phyloP scores from a whole-genome alignment of 257 asterid genomes.

The Jacaranda copaia region DNA sequence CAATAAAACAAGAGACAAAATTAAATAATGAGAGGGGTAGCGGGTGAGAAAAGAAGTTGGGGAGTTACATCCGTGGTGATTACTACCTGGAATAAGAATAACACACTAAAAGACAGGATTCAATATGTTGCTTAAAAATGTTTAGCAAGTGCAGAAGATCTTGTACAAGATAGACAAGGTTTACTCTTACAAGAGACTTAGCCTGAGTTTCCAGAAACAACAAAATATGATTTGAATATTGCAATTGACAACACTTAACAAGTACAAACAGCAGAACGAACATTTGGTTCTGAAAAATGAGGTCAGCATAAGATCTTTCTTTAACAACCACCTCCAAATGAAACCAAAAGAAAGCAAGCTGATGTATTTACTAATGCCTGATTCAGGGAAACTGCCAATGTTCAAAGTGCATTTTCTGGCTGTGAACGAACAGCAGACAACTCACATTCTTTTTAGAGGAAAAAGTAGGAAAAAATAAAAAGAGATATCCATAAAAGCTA shows the following conservation, averaged over 20 bases:
- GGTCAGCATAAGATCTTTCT: background rate
- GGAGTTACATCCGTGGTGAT: background rate
- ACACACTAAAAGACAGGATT: background rate
- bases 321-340: background rate
- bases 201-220: conserved; percentile 14
- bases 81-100: conserved; percentile 26
- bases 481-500: conserved; percentile 14
- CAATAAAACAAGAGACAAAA: background rate
- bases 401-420: background rate
- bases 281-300: background rate
- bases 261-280: background rate
- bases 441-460: background rate
- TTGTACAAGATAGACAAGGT: conserved; percentile 24
- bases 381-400: background rate
- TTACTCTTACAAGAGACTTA: conserved; percentile 16
- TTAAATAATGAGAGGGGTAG: conserved; percentile 1
- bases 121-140: conserved; percentile 17
- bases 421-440: conserved; percentile 16
- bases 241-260: conserved; percentile 15
- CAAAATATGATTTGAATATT: conserved; percentile 6
- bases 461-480: background rate
- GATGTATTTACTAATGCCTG: background rate
- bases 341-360: conserved; percentile 9
- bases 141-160: background rate
- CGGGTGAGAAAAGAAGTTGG: background rate